Evolutionary conservation across 179 eudicot genomes (phyloP), one percentile per base, ranked within the genome.

Genomic region (Pouteria campechiana): DNA sequence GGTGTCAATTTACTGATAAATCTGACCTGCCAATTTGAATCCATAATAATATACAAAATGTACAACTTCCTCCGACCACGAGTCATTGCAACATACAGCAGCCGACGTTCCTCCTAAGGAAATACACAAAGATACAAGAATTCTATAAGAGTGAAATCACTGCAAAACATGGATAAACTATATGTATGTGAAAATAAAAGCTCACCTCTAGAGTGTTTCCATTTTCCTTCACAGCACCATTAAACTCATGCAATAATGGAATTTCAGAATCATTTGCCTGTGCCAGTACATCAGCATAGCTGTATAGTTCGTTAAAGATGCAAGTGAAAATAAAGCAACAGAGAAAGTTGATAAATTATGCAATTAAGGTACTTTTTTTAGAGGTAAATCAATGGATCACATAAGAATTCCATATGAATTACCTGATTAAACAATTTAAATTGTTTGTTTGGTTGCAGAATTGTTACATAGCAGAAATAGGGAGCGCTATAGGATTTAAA

Each of bases 241-340:
- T 85, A 44, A 55, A 76, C 52, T 89, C 95, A 50, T 89, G 86
- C 65, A 81, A 69, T 64, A 89, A 51, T 25, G 95, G 97, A 54
- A 89, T 85, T 61, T 89, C 97, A 23, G 86, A 70, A 54, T 89
- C 97, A 70, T 89, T 89, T 19, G 66, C 86, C 97, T 89, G 69
- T 20, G 21, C 44, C 20, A 56, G 33, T 42, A 18, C n/a, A n/a
- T n/a, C n/a, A n/a, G n/a, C n/a, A n/a, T n/a, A n/a, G n/a, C n/a
- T n/a, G n/a, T n/a, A n/a, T n/a, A n/a, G n/a, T n/a, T n/a, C n/a
- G n/a, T n/a, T n/a, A n/a, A n/a, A n/a, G n/a, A n/a, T n/a, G n/a
- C n/a, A n/a, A n/a, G n/a, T n/a, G n/a, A n/a, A n/a, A n/a, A n/a
- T n/a, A n/a, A n/a, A n/a, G n/a, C n/a, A n/a, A n/a, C n/a, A n/a